Conservation (phyloP, 1,284 basidiomycete species). For the Dichomitus squalens region DNA sequence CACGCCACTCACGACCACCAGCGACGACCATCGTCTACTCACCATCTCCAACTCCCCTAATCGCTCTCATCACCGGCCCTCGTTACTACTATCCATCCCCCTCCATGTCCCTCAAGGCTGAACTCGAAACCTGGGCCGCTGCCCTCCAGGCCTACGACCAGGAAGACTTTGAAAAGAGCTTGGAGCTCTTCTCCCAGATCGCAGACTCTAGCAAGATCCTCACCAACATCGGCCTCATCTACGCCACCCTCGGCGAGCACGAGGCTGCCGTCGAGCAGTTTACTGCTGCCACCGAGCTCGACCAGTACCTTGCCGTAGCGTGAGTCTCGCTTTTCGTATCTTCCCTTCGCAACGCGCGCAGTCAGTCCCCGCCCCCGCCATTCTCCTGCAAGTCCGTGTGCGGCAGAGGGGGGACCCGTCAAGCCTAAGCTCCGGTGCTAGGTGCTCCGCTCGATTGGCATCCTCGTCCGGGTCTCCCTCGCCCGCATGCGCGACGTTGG, state of each 20-base stretch:
- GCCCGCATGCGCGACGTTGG: no score
- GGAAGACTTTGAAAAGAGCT: constrained; percentile 73
- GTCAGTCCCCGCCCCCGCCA: background rate
- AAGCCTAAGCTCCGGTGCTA: no score
- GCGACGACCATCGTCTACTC: constrained; percentile 3
- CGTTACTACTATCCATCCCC: constrained; percentile 14
- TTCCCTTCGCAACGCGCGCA: background rate
- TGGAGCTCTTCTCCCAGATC: constrained; percentile 82
- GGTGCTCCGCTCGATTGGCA: no score
- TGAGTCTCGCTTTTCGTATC: constrained; percentile 44
- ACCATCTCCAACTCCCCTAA: constrained; percentile 3
- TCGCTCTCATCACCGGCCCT: background rate
- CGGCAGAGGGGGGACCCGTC: no score
- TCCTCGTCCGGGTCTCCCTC: no score
- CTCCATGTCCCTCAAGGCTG: constrained; percentile 79
- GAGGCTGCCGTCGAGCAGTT: constrained; percentile 82
- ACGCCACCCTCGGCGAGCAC: constrained; percentile 87
- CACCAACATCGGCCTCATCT: constrained; percentile 89
- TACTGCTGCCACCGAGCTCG: constrained; percentile 71
- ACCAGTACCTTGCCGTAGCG: constrained; percentile 86
- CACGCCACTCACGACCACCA: constrained; percentile 36
- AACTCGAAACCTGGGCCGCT: constrained; percentile 84
- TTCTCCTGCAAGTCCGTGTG: no score
- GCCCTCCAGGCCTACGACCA: constrained; percentile 87
- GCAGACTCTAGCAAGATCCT: constrained; percentile 87